A percentile compares a stretch with the other conserved stretches of the same genome.
phyloP scores from a whole-genome alignment of 1,284 basidiomycete genomes.

The Tilletia indica region DNA sequence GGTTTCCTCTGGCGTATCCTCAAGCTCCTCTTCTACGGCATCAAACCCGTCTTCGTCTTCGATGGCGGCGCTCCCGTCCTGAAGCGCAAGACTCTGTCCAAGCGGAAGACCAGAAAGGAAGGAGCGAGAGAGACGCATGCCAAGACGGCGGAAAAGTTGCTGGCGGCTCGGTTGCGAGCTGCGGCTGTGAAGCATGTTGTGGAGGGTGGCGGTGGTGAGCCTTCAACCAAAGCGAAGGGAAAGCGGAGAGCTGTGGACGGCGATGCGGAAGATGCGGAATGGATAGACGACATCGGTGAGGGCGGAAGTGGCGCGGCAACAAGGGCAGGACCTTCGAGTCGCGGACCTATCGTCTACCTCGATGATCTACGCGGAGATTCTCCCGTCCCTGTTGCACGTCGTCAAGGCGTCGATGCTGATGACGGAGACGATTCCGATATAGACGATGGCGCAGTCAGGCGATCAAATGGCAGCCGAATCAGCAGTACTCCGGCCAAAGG shows the following conservation, averaged over 20 bases:
- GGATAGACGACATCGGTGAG: not conserved
- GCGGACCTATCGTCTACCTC: not conserved
- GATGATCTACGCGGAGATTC: slow-evolving; percentile 13
- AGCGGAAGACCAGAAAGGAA: slow-evolving; percentile 66
- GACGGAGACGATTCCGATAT: not conserved
- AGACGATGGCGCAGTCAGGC: not conserved
- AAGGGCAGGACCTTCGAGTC: not conserved
- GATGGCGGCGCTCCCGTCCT: slow-evolving; percentile 66
- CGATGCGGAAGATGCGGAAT: not conserved
- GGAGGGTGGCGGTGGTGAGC: not conserved
- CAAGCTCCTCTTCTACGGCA: slow-evolving; percentile 88
- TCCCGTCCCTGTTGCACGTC: not conserved
- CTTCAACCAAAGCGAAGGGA: not conserved
- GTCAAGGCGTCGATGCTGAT: not conserved
- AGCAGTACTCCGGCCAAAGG: not conserved
- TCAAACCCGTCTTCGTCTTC: slow-evolving; percentile 81
- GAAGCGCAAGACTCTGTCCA: slow-evolving; percentile 56
- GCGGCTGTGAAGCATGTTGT: slow-evolving; percentile 75
- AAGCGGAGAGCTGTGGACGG: not conserved
- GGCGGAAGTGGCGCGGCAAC: not conserved
- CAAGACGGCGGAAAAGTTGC: slow-evolving; percentile 71
- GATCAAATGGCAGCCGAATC: not conserved
- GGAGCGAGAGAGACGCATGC: slow-evolving; percentile 54
- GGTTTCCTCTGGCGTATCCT: slow-evolving; percentile 80
- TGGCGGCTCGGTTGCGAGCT: slow-evolving; percentile 87